A percentile compares a stretch with the other conserved stretches of the same genome.
phyloP scores from a whole-genome alignment of 345 rosid species.

The Euphorbia peplus region DNA sequence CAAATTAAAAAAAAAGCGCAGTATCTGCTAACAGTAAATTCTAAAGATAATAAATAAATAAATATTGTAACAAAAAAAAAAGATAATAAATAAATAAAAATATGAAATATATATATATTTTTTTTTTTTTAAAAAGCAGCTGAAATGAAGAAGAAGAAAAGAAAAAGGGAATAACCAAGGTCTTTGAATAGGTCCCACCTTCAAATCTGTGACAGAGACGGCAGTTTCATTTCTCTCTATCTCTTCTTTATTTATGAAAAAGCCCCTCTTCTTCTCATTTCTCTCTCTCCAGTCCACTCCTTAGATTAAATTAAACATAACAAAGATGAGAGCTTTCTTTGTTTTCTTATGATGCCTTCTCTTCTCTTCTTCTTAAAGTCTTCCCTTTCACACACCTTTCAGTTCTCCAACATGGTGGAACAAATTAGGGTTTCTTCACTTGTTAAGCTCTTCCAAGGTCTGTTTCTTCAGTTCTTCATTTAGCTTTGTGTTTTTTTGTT shows the following conservation, averaged over 20 bases:
- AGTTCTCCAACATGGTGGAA: conserved; percentile 39
- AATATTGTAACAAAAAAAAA: no score
- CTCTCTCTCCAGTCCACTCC: background rate
- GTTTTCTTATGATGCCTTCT: conserved; percentile 43
- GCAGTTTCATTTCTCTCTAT: conserved; percentile 46
- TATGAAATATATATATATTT: no score
- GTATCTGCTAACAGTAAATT: background rate
- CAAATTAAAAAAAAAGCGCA: background rate
- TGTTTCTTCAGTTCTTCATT: conserved; percentile 10
- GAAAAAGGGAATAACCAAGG: conserved; percentile 39
- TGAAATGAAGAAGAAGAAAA: conserved; percentile 12
- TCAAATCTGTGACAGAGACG: conserved; percentile 65
- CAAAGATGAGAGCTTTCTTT: conserved; percentile 42
- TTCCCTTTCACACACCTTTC: conserved; percentile 81
- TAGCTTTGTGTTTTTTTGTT: conserved; percentile 13
- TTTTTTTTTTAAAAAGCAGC: background rate
- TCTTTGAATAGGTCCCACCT: conserved; percentile 56
- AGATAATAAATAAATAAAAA: no score
- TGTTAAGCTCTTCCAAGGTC: conserved; percentile 50
- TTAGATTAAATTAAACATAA: background rate
- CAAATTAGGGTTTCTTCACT: conserved; percentile 62
- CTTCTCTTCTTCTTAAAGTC: no score
- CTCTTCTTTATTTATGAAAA: no score
- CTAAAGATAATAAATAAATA: background rate
- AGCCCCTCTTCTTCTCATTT: background rate